phyloP scores from a whole-genome alignment of 345 rosid genomes.

The Salix viminalis region DNA sequence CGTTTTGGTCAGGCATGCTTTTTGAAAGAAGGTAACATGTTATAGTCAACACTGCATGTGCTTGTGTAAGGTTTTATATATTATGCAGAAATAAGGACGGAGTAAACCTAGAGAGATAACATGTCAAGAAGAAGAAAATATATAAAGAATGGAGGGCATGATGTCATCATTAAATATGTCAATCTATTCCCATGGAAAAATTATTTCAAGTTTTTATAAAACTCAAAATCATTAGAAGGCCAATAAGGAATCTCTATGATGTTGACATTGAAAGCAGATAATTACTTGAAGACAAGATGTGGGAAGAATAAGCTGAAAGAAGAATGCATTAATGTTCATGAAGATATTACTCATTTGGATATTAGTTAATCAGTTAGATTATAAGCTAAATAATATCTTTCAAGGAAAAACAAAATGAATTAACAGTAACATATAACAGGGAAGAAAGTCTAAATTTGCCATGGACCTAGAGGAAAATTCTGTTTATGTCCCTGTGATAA shows the following conservation, averaged over 20 bases:
- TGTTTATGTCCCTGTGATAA: neutral
- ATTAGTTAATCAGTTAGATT: neutral
- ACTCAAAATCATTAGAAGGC: neutral
- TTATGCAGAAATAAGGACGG: conserved; percentile 7
- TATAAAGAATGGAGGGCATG: conserved; percentile 4
- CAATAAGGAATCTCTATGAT: conserved; percentile 14
- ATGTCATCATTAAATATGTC: neutral
- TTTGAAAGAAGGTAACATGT: conserved; percentile 64
- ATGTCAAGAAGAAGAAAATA: neutral
- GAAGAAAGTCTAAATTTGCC: neutral
- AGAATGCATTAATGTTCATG: neutral
- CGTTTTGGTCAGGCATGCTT: conserved; percentile 45
- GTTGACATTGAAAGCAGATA: conserved; percentile 2
- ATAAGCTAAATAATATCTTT: neutral
- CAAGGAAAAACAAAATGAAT: neutral
- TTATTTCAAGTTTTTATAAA: conserved; percentile 5
- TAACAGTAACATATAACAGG: neutral
- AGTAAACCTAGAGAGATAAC: conserved; percentile 7
- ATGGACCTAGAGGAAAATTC: neutral
- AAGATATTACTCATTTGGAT: neutral
- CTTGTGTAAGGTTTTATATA: conserved; percentile 14
- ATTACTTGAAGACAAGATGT: conserved; percentile 12
- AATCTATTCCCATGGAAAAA: conserved; percentile 6
- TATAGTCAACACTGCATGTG: conserved; percentile 70
- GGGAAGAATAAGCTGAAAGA: conserved; percentile 9